Conservation (phyloP, 495 filamentous ascomycete genomes). For the Ramalina intermedia region DNA sequence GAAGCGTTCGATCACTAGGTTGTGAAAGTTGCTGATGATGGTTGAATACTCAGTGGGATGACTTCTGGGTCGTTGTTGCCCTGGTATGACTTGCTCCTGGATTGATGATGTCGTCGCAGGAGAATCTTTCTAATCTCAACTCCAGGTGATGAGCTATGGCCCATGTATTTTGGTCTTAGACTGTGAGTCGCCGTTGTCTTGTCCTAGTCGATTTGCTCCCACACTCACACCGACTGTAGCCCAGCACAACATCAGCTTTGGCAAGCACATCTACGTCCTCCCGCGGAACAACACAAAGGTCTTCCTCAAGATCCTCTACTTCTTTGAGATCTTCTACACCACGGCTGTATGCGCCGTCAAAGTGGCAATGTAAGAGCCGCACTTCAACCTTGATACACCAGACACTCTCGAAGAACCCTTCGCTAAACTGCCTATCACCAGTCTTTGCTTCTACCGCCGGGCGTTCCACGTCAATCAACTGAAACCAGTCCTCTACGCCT, state of each 20-base stretch:
- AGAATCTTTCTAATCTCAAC: too few relatives aligned
- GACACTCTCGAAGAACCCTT: background rate
- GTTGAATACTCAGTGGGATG: constrained; percentile 4
- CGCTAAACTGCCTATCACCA: constrained; percentile 8
- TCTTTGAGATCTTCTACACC: constrained; percentile 11
- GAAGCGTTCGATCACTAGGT: background rate
- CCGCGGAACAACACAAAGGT: constrained; percentile 4
- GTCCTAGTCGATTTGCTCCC: background rate
- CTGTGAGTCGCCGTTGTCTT: background rate
- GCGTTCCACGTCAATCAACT: constrained; percentile 9
- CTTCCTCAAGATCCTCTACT: constrained; percentile 10
- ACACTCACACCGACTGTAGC: background rate
- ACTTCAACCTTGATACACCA: background rate
- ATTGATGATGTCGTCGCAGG: background rate
- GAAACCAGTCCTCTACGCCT: constrained; percentile 3
- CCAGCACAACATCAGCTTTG: constrained; percentile 6
- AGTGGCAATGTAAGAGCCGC: constrained; percentile 2
- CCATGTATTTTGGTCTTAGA: too few relatives aligned
- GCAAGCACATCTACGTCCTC: constrained; percentile 8
- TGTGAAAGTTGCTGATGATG: too few relatives aligned
- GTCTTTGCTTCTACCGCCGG: constrained; percentile 12
- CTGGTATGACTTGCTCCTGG: background rate
- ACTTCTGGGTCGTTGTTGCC: constrained; percentile 6
- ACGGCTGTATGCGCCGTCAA: constrained; percentile 8
- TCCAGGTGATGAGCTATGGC: too few relatives aligned